These are phyloP conservation scores for Pyricularia grisea DNA, from an alignment of 2,329 filamentous ascomycete genomes.

Conservation along the genomic window DNA sequence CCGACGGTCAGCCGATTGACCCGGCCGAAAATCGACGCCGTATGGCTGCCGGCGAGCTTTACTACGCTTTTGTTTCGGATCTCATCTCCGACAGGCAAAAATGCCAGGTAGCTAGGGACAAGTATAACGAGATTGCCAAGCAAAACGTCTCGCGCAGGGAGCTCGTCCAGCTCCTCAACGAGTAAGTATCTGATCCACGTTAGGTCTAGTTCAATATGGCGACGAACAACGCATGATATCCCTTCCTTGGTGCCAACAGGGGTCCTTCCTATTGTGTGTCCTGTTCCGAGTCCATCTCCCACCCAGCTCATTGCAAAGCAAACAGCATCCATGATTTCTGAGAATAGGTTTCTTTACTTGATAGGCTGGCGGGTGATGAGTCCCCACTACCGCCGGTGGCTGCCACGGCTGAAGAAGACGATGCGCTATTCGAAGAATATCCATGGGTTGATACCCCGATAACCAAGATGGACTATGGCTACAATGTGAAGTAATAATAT, in stretches of 20 bases:
- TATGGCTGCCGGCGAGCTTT: slow-evolving; percentile 62
- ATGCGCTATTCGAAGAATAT: slow-evolving; percentile 49
- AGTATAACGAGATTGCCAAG: slow-evolving; percentile 44
- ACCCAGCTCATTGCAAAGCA: background rate
- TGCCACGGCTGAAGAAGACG: slow-evolving; percentile 52
- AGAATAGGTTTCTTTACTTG: background rate
- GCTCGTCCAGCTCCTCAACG: slow-evolving; percentile 58
- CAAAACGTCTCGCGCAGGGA: slow-evolving; percentile 50
- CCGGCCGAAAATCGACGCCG: slow-evolving; percentile 37
- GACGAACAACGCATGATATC: background rate
- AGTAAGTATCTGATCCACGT: slow-evolving; percentile 41
- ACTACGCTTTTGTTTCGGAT: slow-evolving; percentile 63
- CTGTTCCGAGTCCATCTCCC: background rate
- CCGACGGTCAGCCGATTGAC: slow-evolving; percentile 20
- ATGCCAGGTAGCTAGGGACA: slow-evolving; percentile 50
- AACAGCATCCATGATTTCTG: background rate
- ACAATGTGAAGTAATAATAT: slow-evolving; percentile 48
- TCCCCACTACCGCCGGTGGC: slow-evolving; percentile 52
- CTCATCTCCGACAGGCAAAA: slow-evolving; percentile 53
- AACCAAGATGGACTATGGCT: slow-evolving; percentile 63
- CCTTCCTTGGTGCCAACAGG: background rate
- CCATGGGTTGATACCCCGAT: slow-evolving; percentile 65
- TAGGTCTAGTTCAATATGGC: background rate
- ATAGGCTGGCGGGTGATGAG: slow-evolving; percentile 53
- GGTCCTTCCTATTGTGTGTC: background rate